Evolutionary conservation across 2,329 filamentous ascomycete species (phyloP), one percentile per base, ranked within the genome.

Genomic region (Penicillium sp.): DNA sequence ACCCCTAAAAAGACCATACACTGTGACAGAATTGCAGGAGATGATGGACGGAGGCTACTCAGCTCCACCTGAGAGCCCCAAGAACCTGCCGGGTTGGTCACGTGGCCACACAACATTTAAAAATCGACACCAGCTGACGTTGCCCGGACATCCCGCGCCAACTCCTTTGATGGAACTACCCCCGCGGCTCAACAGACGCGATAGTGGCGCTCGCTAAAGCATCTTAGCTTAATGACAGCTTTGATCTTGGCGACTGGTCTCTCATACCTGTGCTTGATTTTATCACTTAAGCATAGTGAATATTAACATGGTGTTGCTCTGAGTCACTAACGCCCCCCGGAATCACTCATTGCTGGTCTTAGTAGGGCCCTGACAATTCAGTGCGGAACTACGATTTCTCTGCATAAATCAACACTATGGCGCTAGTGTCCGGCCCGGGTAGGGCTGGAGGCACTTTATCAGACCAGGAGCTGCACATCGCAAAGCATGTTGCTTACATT

Each of bases 401-500:
- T 34, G 34, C 33, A 24, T 40, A 29, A 32, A 32, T 7, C 29
- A 32, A 7, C 11, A 36, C 27, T 34, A 84, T 84, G 81, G 78
- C 81, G 38, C 71, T 83, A 42, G 79, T 78, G 50, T 78, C 80
- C 43, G 80, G 80, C 25, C 80, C 80, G 40, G 80, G 80, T 47
- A 73, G 77, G 52, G 80, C 76, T 55, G 66, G 65, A 48, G 66
- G 61, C 39, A 62, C 51, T 51, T 71, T 74, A 13, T 63, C 70
- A 48, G 73, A 77, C 55, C 71, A 78, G 54, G 68, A 73, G 42
- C 73, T 84, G 48, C 76, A 73, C 52, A 68, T 77, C 44, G 74
- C 82, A 56, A 82, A 81, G 66, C 93, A 98, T 68, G 88, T 97
- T 61, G 82, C 83, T 66, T 98, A 97, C 69, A 89, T 98, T 59